Conservation (phyloP, 345 rosid genomes). For the Diplotaxis tenuifolia region DNA sequence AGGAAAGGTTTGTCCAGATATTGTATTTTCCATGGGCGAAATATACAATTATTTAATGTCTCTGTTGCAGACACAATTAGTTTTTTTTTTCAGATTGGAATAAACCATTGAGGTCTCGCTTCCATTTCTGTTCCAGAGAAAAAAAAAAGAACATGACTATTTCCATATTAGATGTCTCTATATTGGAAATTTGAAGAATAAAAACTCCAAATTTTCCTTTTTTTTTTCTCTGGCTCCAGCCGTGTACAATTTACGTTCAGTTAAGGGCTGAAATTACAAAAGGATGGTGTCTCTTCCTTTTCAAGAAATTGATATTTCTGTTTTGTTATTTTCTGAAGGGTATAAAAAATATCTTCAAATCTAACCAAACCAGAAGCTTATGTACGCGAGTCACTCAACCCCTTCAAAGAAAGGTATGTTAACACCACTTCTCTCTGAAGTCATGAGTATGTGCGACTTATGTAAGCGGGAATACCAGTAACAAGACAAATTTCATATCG, state of each 20-base stretch:
- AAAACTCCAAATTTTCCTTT: no score
- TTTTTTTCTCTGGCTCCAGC: no score
- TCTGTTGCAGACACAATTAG: neutral
- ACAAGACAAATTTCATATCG: neutral
- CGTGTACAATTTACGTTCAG: neutral
- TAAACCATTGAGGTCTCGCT: neutral
- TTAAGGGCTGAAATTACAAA: neutral
- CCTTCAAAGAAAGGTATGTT: constrained; percentile 68
- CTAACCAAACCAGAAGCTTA: no score
- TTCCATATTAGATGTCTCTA: neutral
- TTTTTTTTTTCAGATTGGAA: neutral
- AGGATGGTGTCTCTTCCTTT: neutral
- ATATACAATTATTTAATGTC: neutral
- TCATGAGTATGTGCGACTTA: neutral
- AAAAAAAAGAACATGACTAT: neutral
- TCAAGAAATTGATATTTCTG: neutral
- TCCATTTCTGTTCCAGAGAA: neutral
- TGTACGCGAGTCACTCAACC: constrained; percentile 69
- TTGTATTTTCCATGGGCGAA: neutral
- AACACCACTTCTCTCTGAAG: neutral
- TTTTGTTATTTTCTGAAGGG: no score
- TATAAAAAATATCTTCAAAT: no score
- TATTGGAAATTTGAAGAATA: no score
- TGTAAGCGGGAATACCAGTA: neutral
- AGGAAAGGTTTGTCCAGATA: neutral